Base-by-base conservation (phyloP, 2,329 filamentous ascomycete genomes). In the Epicoccum nigrum region DNA sequence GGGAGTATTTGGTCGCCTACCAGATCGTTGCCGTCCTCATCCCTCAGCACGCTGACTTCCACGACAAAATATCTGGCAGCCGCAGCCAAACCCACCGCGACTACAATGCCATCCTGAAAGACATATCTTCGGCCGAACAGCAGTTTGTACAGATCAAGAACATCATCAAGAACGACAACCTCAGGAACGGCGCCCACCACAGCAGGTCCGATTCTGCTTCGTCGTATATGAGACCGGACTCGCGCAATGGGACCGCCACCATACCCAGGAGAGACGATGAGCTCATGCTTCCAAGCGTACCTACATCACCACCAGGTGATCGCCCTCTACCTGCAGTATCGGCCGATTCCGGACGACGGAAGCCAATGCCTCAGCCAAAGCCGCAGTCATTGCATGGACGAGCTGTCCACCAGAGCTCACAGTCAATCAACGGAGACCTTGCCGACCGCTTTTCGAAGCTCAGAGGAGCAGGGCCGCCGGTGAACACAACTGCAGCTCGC, bases 1-100 rank as follows among this genome's bases (percentile, higher is more conserved):
- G 88, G 58, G 89, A 96, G 55, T 97, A 93, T 67, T 82, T 97
- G 51, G 84, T 87, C 56, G 90, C 92, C 9, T 92, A 83, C 53
- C 86, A 92, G 50, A 88, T 97, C 47, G 83, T 89, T 12, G 81
- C 92, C 42, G 86, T 93, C 48, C 77, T 86, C 33, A 86, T 97
- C 20, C 89, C 90, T 2, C 81, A 80, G 28, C 91, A 96, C 69
- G 84, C 83, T 49, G 89, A 93, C 55, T 95, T 86, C 70, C 63
- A 68, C 38, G 82, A 84, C 21, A 79, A 82, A 43, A 77, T 92
- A 51, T 83, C 84, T 61, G 74, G 74, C 30, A 83, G 86, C 56
- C 77, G 76, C 44, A 74, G 73, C 40, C 74, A 72, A 57, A 79
- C 75, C 72, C 74, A 79, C 59, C 75, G 76, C 51, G 76, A 80